These are phyloP conservation scores for Melaleuca alternifolia DNA, from an alignment of 345 rosid species.

Conservation along the genomic window DNA sequence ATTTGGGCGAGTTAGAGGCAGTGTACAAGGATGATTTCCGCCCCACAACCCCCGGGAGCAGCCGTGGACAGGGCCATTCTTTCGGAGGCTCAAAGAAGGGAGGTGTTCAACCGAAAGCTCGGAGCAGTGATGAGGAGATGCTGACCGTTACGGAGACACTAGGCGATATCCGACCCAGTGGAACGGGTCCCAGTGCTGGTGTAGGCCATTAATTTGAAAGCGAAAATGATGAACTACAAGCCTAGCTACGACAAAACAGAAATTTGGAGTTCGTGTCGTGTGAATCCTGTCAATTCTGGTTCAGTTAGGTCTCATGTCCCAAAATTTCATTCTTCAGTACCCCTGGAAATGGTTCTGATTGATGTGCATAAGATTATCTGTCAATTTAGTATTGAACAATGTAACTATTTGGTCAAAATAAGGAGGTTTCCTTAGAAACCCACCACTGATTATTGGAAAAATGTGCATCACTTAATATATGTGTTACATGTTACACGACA, in stretches of 20 bases:
- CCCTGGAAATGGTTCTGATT: not conserved
- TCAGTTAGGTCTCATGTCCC: not conserved
- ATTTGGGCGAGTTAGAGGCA: not conserved
- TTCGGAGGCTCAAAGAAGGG: not conserved
- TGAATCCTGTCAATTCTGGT: not conserved
- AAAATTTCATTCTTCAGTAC: not conserved
- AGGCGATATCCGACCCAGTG: constrained; percentile 15
- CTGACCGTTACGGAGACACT: constrained; percentile 8
- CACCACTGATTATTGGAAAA: not conserved
- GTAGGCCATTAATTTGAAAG: constrained; percentile 25
- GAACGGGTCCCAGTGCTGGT: constrained; percentile 46
- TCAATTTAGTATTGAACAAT: not conserved
- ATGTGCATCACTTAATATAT: not conserved
- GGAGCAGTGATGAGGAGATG: not conserved
- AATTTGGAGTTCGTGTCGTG: not conserved
- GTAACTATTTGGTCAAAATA: not conserved
- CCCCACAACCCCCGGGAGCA: constrained; percentile 30
- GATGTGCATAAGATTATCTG: not conserved
- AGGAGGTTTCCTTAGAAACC: not conserved
- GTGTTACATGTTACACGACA: not conserved
- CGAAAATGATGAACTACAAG: constrained; percentile 14
- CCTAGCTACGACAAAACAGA: constrained; percentile 3
- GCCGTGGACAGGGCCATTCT: constrained; percentile 29
- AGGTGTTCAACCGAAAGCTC: not conserved
- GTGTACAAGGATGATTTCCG: constrained; percentile 7